Conservation (phyloP, 768 basidiomycete genomes). For the Termitomyces sp. region DNA sequence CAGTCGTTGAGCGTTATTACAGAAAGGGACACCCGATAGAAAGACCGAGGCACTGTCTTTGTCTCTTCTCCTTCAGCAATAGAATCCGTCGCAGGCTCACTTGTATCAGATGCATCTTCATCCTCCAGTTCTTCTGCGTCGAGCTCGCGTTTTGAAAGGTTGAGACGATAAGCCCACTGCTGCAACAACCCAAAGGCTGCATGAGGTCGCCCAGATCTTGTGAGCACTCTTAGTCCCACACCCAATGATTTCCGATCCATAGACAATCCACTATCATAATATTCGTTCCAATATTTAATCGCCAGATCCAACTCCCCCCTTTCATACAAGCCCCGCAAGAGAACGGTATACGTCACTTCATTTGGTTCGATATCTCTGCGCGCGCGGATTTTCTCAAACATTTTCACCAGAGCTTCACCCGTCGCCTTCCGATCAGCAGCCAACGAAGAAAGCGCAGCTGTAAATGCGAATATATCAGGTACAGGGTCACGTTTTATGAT, state of each 20-base stretch:
- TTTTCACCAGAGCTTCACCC: neutral
- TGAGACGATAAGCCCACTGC: conserved; percentile 5
- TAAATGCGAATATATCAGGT: conserved; percentile 41
- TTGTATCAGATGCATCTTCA: neutral
- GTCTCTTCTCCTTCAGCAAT: neutral
- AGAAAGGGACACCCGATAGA: conserved; percentile 3
- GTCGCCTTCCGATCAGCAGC: conserved; percentile 30
- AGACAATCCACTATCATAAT: conserved; percentile 24
- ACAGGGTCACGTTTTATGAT: conserved; percentile 13
- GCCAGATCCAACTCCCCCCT: conserved; percentile 36
- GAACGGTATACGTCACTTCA: conserved; percentile 43
- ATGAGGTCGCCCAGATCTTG: conserved; percentile 34
- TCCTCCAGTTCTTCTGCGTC: conserved; percentile 11
- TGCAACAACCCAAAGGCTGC: conserved; percentile 32
- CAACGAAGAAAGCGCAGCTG: conserved; percentile 38
- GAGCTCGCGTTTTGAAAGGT: conserved; percentile 16
- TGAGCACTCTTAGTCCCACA: conserved; percentile 44
- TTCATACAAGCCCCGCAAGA: conserved; percentile 47
- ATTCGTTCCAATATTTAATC: conserved; percentile 34
- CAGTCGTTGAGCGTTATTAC: conserved; percentile 31
- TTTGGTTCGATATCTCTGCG: conserved; percentile 28
- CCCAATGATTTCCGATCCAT: conserved; percentile 45
- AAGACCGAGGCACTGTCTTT: neutral
- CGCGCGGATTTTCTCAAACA: conserved; percentile 4
- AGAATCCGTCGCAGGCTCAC: neutral